A percentile compares a stretch with the other conserved stretches of the same genome.
Evolutionary conservation across 2,329 filamentous ascomycete species (phyloP).

Genomic region (Colletotrichum trifolii): DNA sequence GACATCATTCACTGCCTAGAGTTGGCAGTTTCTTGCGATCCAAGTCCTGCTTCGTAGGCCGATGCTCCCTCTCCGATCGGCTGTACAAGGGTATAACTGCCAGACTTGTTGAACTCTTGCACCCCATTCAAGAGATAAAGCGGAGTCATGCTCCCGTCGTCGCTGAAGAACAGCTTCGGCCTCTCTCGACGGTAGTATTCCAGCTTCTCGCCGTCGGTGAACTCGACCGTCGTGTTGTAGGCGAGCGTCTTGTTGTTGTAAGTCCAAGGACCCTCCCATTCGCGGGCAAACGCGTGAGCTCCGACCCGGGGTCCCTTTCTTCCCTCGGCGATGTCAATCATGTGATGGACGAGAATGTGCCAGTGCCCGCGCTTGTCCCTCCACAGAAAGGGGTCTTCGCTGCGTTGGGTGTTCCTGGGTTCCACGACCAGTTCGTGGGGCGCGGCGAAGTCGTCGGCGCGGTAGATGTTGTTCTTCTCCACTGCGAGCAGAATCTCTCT

Average conservation of each 20-base stretch:
- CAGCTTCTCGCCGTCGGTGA: slow-evolving; percentile 51
- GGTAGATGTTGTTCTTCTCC: slow-evolving; percentile 50
- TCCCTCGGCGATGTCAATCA: slow-evolving; percentile 43
- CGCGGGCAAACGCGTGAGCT: slow-evolving; percentile 43
- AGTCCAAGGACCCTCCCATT: slow-evolving; percentile 44
- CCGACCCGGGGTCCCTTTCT: slow-evolving; percentile 44
- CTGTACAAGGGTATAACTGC: slow-evolving; percentile 41
- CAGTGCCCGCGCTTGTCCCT: slow-evolving; percentile 47
- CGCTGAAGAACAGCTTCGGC: slow-evolving; percentile 60
- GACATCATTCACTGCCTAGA: background rate
- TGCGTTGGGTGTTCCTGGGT: slow-evolving; percentile 28
- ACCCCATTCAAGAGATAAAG: slow-evolving; percentile 60
- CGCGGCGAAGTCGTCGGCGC: slow-evolving; percentile 41
- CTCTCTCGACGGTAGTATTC: slow-evolving; percentile 57
- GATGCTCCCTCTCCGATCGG: slow-evolving; percentile 36
- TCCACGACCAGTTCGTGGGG: slow-evolving; percentile 45
- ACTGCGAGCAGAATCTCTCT: slow-evolving; percentile 46
- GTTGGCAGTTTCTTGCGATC: background rate
- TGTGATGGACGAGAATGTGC: slow-evolving; percentile 47
- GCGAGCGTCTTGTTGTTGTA: slow-evolving; percentile 41
- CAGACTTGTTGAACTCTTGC: slow-evolving; percentile 49
- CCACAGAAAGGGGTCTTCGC: slow-evolving; percentile 49
- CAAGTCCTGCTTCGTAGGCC: slow-evolving; percentile 11
- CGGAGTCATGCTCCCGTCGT: slow-evolving; percentile 57
- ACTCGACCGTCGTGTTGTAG: slow-evolving; percentile 44